Evolutionary conservation across 345 rosid genomes (phyloP).

Genomic region (Raphanus sativus): DNA sequence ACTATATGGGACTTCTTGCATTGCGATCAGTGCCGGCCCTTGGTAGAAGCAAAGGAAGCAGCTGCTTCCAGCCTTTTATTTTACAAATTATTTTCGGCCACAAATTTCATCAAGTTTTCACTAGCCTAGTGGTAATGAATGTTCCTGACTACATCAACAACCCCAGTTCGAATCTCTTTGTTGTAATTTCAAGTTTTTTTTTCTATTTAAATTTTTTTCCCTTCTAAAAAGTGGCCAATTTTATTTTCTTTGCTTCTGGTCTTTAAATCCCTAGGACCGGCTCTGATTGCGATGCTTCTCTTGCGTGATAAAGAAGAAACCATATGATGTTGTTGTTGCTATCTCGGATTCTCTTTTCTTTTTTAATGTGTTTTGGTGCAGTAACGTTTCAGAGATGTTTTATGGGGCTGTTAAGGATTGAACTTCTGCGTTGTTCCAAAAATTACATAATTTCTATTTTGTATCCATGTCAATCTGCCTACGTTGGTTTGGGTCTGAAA

Average conservation of each 20-base stretch:
- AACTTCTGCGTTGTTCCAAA: background rate
- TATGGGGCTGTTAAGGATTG: background rate
- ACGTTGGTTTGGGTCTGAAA: background rate
- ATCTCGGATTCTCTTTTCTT: background rate
- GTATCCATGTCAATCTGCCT: background rate
- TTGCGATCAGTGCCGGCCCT: background rate
- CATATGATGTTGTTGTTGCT: background rate
- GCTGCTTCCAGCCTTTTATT: no score
- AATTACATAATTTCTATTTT: background rate
- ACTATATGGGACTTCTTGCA: constrained; percentile 20
- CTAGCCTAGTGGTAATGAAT: no score
- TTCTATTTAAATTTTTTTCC: no score
- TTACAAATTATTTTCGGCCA: no score
- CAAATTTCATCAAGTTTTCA: no score
- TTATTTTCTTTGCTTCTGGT: no score
- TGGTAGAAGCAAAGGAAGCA: no score
- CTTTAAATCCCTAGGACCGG: no score
- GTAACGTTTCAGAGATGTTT: background rate
- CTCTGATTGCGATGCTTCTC: background rate
- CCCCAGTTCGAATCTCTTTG: no score
- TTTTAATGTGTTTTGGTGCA: background rate
- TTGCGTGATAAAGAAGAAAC: background rate
- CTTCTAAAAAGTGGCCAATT: no score
- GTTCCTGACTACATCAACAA: no score
- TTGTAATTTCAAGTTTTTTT: no score